Percentiles rank a stretch among this genome's conserved stretches.
Evolutionary conservation across 495 filamentous ascomycete genomes (phyloP).

Genomic region (Xylaria scruposa): DNA sequence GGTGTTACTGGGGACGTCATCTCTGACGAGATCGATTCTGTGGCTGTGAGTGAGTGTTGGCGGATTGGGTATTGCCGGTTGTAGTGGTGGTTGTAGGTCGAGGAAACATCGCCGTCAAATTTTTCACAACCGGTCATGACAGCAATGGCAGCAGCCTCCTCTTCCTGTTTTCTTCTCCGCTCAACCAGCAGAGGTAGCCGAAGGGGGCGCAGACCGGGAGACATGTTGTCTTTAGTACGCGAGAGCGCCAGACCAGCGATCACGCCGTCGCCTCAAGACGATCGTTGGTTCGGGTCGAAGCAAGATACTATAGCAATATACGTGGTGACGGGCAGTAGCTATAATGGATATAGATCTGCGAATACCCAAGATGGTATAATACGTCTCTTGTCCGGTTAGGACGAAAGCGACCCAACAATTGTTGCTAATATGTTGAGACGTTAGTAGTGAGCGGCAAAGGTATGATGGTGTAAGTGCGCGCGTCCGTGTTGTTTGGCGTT

Average conservation of each 20-base stretch:
- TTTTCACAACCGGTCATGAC: conserved; percentile 7
- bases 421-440: conserved; percentile 6
- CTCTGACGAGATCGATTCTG: conserved; percentile 64
- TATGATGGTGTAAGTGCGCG: conserved; percentile 25
- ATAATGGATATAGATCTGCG: neutral
- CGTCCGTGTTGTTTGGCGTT: conserved; percentile 27
- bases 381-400: neutral
- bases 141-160: conserved; percentile 32
- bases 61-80: conserved; percentile 11
- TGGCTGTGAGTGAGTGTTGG: conserved; percentile 38
- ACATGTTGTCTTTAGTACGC: conserved; percentile 46
- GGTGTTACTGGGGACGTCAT: conserved; percentile 65
- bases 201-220: conserved; percentile 58
- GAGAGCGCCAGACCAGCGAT: conserved; percentile 21
- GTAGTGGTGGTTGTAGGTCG: neutral
- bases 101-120: conserved; percentile 9
- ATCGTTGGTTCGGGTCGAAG: neutral
- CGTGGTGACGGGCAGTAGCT: conserved; percentile 1
- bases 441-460: neutral
- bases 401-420: neutral
- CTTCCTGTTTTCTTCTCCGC: conserved; percentile 54
- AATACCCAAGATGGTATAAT: neutral
- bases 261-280: conserved; percentile 22
- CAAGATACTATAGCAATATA: neutral
- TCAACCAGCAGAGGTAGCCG: conserved; percentile 59